Base-by-base conservation (phyloP, 2,329 filamentous ascomycete species). In the Penicillium hordei region DNA sequence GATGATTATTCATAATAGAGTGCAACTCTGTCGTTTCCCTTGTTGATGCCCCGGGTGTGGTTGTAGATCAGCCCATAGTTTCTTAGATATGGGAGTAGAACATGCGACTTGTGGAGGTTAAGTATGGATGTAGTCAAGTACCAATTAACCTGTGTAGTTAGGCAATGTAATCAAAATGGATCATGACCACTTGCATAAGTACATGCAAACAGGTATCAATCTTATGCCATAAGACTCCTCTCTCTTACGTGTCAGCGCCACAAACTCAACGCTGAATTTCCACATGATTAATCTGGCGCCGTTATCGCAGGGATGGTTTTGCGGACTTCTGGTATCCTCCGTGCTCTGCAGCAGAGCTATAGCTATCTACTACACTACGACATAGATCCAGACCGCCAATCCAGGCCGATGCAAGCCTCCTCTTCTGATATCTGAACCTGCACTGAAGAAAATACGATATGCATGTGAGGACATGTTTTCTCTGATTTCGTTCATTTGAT, bases 181-280 rank as follows among this genome's bases (percentile, higher is more conserved):
- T 38, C 27, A 51, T 52, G 21, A 45, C 40, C 51, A 34, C 43
- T 43, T 40, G 42, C 42, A 53, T 53, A 19, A 15, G 19, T 44
- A 38, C 29, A 48, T 42, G 52, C 45, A 51, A 23, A 45, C 17
- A 53, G 19, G 43, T 43, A 44, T 52, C 36, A 34, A 27, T 44
- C 9, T 13, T 44, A 27, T 44, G 40, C 34, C 42, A 36, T 44
- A 7, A 25, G 39, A 56, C 59, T 50, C 40, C 43, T 44, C 44
- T 25, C 33, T 58, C 45, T 49, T 64, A 67, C 64, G 64, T 67
- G 65, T 67, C 65, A 66, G 61, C 62, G 64, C 65, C 65, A 67
- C 64, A 52, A 58, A 55, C 33, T 61, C 42, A 57, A 62, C 34
- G 17, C 42, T 33, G 54, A 25, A 29, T 45, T 50, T 45, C 56